Percentiles rank a stretch among this genome's conserved stretches.
These are phyloP conservation scores for Leccinum variicolor DNA, from an alignment of 768 basidiomycete genomes.

Conservation along the genomic window DNA sequence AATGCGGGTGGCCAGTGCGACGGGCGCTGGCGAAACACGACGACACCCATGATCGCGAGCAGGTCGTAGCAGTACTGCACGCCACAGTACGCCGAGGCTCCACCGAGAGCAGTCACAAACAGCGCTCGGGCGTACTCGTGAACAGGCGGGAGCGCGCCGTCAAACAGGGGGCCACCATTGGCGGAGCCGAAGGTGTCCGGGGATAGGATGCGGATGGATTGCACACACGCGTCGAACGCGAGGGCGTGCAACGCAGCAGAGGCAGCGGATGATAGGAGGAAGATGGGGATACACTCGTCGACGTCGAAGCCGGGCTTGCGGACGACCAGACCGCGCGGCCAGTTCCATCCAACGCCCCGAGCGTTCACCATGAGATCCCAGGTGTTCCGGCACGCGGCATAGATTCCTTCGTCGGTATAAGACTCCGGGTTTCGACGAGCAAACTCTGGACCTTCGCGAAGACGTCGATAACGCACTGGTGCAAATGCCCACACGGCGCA, in stretches of 20 bases:
- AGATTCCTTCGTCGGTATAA: conserved; percentile 1
- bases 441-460: neutral
- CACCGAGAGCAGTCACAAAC: conserved; percentile 40
- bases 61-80: conserved; percentile 43
- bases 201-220: conserved; percentile 26
- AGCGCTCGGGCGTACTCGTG: conserved; percentile 36
- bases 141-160: conserved; percentile 31
- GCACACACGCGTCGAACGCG: conserved; percentile 16
- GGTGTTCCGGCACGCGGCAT: conserved; percentile 22
- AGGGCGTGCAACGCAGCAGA: conserved; percentile 5
- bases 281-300: conserved; percentile 7
- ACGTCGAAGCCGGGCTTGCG: conserved; percentile 6
- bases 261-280: conserved; percentile 6
- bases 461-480: conserved; percentile 14
- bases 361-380: conserved; percentile 25
- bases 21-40: conserved; percentile 44
- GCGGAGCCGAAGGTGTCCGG: conserved; percentile 36
- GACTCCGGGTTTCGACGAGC: neutral
- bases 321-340: conserved; percentile 19
- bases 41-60: conserved; percentile 40
- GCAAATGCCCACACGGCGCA: conserved; percentile 20
- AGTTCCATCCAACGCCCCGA: conserved; percentile 30
- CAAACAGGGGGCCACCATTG: conserved; percentile 36
- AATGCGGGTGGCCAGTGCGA: conserved; percentile 64
- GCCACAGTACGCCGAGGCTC: conserved; percentile 42